These are phyloP conservation scores for Botryosphaeria agaves DNA, from an alignment of 2,329 filamentous ascomycete species.

Conservation along the genomic window DNA sequence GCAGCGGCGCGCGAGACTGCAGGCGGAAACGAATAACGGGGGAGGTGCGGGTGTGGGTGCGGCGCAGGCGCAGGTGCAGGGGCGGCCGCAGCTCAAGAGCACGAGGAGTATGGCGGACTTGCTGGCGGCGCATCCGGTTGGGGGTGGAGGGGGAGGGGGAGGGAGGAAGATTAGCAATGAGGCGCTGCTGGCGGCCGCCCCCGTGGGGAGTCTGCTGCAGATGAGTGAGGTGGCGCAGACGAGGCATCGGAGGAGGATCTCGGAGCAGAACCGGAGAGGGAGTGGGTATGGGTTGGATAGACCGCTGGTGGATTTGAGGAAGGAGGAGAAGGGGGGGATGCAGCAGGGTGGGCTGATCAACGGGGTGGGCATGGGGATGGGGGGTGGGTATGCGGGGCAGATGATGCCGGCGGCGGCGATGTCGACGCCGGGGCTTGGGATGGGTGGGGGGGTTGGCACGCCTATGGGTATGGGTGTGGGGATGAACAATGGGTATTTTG, in stretches of 20 bases:
- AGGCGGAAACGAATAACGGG: constrained; percentile 40
- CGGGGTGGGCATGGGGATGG: background rate
- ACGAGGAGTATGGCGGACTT: constrained; percentile 44
- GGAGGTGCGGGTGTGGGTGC: background rate
- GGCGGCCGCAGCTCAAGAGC: constrained; percentile 22
- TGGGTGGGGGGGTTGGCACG: background rate
- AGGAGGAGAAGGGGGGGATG: background rate
- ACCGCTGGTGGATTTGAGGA: constrained; percentile 12
- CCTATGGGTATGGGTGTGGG: constrained; percentile 1
- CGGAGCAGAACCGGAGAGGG: constrained; percentile 15
- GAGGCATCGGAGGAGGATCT: constrained; percentile 16
- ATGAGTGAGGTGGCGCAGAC: constrained; percentile 17
- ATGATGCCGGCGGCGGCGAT: too few species aligned
- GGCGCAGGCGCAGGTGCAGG: constrained; percentile 19
- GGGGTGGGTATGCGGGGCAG: too few species aligned
- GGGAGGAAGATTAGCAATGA: constrained; percentile 19
- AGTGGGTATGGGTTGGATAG: constrained; percentile 13
- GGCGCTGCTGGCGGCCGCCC: constrained; percentile 14
- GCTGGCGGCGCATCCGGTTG: constrained; percentile 35
- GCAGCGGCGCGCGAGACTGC: constrained; percentile 56
- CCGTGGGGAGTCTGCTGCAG: constrained; percentile 23
- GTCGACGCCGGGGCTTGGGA: background rate
- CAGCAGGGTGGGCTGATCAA: background rate
- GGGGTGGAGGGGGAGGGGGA: constrained; percentile 13
- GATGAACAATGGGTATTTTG: constrained; percentile 1